Evolutionary conservation across 2,329 filamentous ascomycete species (phyloP).

Genomic region (Apiospora sp.): DNA sequence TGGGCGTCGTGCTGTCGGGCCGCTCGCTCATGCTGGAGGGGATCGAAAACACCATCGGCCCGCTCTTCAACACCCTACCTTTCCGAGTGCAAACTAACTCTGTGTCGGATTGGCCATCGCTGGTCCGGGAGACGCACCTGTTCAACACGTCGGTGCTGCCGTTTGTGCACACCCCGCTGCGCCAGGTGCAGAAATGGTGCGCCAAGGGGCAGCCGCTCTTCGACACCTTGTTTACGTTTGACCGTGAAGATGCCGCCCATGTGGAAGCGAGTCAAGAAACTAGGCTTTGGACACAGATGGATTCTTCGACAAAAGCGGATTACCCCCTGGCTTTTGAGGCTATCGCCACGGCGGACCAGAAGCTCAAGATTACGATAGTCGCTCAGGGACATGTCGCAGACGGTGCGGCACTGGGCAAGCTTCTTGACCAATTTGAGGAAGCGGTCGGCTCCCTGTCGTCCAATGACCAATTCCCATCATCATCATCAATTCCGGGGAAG

Average conservation of each 20-base stretch:
- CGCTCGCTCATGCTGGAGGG: slow-evolving; percentile 73
- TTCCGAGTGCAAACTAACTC: too few relatives aligned
- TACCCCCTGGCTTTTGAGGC: slow-evolving; percentile 83
- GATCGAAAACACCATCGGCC: slow-evolving; percentile 75
- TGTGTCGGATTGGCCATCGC: slow-evolving; percentile 66
- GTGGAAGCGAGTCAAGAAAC: slow-evolving; percentile 28
- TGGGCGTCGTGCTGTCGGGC: slow-evolving; percentile 83
- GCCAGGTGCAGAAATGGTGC: slow-evolving; percentile 83
- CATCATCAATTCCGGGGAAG: slow-evolving; percentile 39
- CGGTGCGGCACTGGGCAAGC: slow-evolving; percentile 36
- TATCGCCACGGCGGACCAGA: slow-evolving; percentile 56
- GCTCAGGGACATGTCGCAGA: slow-evolving; percentile 56
- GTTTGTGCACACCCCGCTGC: slow-evolving; percentile 81
- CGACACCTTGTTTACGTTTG: slow-evolving; percentile 84
- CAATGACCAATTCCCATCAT: background rate
- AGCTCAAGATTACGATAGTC: slow-evolving; percentile 66
- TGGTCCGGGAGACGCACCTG: slow-evolving; percentile 71
- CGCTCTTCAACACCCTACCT: slow-evolving; percentile 90
- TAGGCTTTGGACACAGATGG: slow-evolving; percentile 63
- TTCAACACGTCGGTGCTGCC: slow-evolving; percentile 73
- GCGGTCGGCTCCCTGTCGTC: slow-evolving; percentile 38
- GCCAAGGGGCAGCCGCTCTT: slow-evolving; percentile 70
- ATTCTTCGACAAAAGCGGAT: slow-evolving; percentile 62
- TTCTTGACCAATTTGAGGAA: slow-evolving; percentile 52
- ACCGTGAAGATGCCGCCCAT: slow-evolving; percentile 53